These are phyloP conservation scores for Ulvella scutata DNA, from an alignment of 139 green algal genomes.

Conservation along the genomic window DNA sequence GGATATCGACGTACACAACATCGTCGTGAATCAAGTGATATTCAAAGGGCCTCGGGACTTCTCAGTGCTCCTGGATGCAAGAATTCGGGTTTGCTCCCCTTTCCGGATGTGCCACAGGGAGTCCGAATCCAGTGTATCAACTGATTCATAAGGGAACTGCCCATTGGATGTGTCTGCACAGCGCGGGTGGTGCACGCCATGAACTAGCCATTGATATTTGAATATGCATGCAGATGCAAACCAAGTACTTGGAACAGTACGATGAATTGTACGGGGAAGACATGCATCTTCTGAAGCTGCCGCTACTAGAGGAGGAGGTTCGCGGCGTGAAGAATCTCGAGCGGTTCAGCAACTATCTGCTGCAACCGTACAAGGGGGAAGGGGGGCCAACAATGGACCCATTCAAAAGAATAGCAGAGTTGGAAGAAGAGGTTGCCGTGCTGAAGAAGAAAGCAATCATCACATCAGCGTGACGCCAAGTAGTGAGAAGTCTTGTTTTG, in stretches of 20 bases:
- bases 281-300: conserved; percentile 49
- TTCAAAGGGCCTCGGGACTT: conserved; percentile 47
- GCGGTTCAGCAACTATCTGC: conserved; percentile 45
- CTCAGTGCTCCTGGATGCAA: conserved; percentile 27
- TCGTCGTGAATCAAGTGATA: conserved; percentile 95
- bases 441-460: too few species aligned
- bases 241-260: conserved; percentile 85
- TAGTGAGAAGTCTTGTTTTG: too few species aligned
- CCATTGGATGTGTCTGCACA: background rate
- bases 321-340: conserved; percentile 29
- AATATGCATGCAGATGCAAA: conserved; percentile 89
- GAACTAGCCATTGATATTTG: too few species aligned
- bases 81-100: background rate
- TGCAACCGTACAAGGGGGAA: conserved; percentile 33
- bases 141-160: background rate
- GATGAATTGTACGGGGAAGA: conserved; percentile 94
- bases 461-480: too few species aligned
- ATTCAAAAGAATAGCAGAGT: conserved; percentile 5
- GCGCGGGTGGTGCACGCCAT: too few species aligned
- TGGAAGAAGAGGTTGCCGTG: conserved; percentile 22
- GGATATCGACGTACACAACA: conserved; percentile 89
- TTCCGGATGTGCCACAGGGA: background rate
- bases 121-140: too few species aligned
- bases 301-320: conserved; percentile 84
- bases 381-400: background rate